These are phyloP conservation scores for Amanita polypyramis DNA, from an alignment of 768 basidiomycete species.

Conservation along the genomic window DNA sequence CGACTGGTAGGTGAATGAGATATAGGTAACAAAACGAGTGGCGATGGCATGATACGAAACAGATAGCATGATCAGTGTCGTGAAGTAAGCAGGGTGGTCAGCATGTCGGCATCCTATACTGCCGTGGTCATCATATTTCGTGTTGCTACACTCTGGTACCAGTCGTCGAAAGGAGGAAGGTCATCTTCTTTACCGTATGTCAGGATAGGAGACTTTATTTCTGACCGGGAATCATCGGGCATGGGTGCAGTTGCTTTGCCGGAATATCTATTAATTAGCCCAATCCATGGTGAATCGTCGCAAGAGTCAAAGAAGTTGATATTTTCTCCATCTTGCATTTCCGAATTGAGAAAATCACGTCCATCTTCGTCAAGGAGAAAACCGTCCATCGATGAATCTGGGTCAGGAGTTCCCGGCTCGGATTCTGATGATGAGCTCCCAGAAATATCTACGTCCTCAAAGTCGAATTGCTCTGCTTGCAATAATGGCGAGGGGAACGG, in stretches of 20 bases:
- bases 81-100: neutral
- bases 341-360: neutral
- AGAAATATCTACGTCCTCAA: slow-evolving; percentile 1
- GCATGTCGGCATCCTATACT: neutral
- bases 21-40: slow-evolving; percentile 3
- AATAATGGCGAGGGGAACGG: neutral
- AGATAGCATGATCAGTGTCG: neutral
- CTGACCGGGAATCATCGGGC: slow-evolving; percentile 7
- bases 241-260: neutral
- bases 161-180: slow-evolving; percentile 30
- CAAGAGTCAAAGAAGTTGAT: neutral
- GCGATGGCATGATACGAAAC: neutral
- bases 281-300: neutral
- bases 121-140: slow-evolving; percentile 5
- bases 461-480: neutral
- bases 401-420: slow-evolving; percentile 5
- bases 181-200: slow-evolving; percentile 28
- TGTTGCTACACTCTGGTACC: slow-evolving; percentile 22
- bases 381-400: neutral
- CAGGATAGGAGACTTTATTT: slow-evolving; percentile 13
- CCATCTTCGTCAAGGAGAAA: neutral
- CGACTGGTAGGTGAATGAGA: neutral
- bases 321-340: neutral
- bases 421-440: slow-evolving; percentile 3
- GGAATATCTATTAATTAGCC: slow-evolving; percentile 1